Evolutionary conservation across 768 basidiomycete species (phyloP).

Genomic region (Termitomyces sp.): DNA sequence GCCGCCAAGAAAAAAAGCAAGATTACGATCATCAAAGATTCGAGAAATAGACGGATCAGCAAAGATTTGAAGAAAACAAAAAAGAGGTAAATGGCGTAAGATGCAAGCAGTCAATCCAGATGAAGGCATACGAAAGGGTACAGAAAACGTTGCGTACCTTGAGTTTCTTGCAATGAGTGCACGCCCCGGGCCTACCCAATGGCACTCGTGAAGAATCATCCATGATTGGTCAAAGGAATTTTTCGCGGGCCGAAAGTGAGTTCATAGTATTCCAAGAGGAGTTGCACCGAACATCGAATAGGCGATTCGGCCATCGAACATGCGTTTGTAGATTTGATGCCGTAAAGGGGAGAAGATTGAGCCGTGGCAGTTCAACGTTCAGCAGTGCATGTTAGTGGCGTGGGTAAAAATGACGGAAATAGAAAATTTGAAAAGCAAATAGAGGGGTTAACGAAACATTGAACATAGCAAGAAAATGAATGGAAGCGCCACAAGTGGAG

Average conservation of each 20-base stretch:
- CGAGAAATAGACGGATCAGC: constrained; percentile 12
- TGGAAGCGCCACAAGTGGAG: background rate
- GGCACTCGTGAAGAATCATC: constrained; percentile 1
- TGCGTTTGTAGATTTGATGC: background rate
- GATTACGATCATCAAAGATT: constrained; percentile 8
- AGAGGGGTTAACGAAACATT: background rate
- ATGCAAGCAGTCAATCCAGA: constrained; percentile 14
- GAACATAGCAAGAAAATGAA: background rate
- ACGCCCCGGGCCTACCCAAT: constrained; percentile 70
- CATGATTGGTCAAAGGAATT: constrained; percentile 1
- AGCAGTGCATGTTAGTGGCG: constrained; percentile 14
- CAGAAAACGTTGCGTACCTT: constrained; percentile 52
- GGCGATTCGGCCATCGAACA: background rate
- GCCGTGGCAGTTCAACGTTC: constrained; percentile 7
- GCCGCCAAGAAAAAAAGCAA: constrained; percentile 10
- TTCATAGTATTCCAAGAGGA: background rate
- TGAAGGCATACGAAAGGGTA: constrained; percentile 8
- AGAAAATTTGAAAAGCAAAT: background rate
- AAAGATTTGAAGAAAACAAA: constrained; percentile 7
- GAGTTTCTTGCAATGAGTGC: constrained; percentile 83
- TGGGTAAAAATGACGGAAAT: background rate
- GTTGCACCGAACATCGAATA: background rate
- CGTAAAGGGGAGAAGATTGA: constrained; percentile 4
- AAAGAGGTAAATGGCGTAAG: constrained; percentile 6
- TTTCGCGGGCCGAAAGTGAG: constrained; percentile 8